A percentile compares a stretch with the other conserved stretches of the same genome.
phyloP scores from a whole-genome alignment of 1,139 yeast species.

The Ogataea hybrid region DNA sequence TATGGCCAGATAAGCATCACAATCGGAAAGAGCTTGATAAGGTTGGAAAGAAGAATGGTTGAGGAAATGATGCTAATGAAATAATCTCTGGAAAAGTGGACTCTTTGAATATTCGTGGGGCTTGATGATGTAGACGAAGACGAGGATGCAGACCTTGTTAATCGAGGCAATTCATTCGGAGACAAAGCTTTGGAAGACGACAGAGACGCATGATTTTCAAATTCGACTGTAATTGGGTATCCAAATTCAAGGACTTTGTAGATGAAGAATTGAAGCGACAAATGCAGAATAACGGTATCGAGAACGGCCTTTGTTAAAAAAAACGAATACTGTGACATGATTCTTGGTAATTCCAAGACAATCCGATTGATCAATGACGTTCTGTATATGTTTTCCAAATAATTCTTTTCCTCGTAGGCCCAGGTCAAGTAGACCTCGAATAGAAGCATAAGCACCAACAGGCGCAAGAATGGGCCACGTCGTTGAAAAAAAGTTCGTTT shows the following conservation, averaged over 20 bases:
- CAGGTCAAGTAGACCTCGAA: slow-evolving; percentile 89
- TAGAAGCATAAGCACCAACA: slow-evolving; percentile 64
- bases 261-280: slow-evolving; percentile 44
- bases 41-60: slow-evolving; percentile 71
- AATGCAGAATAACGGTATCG: slow-evolving; percentile 57
- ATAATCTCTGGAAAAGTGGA: slow-evolving; percentile 19
- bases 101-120: slow-evolving; percentile 7
- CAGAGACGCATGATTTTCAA: slow-evolving; percentile 11
- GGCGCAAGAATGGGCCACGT: slow-evolving; percentile 34
- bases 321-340: slow-evolving; percentile 59
- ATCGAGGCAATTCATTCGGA: slow-evolving; percentile 4
- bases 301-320: slow-evolving; percentile 62
- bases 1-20: slow-evolving; percentile 96
- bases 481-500: slow-evolving; percentile 4
- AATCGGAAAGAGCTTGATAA: slow-evolving; percentile 85
- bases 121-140: slow-evolving; percentile 12
- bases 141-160: slow-evolving; percentile 9
- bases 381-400: slow-evolving; percentile 22
- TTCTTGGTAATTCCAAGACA: slow-evolving; percentile 39
- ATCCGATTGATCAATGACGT: slow-evolving; percentile 28
- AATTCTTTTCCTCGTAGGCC: slow-evolving; percentile 80
- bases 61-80: slow-evolving; percentile 47
- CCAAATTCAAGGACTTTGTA: slow-evolving; percentile 39
- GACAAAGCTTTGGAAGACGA: slow-evolving; percentile 5
- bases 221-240: slow-evolving; percentile 17